phyloP scores from a whole-genome alignment of 106 monocot genomes.

The Ottelia alismoides region DNA sequence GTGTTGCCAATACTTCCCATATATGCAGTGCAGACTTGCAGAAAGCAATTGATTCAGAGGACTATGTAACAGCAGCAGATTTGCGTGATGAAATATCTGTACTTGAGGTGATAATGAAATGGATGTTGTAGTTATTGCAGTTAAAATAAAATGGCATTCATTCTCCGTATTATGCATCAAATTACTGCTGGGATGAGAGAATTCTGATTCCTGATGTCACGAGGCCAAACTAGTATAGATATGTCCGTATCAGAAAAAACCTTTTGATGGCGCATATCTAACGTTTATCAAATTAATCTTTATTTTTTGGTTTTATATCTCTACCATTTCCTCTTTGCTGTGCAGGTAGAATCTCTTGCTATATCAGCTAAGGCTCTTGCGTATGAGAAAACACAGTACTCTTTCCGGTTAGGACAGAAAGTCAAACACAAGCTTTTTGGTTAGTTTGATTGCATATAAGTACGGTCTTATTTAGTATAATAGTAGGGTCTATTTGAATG shows the following conservation, averaged over 20 bases:
- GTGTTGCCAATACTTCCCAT: too few species aligned
- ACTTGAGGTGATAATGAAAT: conserved; percentile 69
- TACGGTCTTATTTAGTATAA: not conserved
- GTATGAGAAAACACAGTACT: conserved; percentile 67
- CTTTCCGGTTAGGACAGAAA: conserved; percentile 87
- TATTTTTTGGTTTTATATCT: too few species aligned
- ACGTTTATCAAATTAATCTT: too few species aligned
- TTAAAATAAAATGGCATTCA: too few species aligned
- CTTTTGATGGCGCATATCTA: too few species aligned
- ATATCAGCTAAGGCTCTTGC: conserved; percentile 86
- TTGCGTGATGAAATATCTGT: conserved; percentile 75
- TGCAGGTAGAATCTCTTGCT: conserved; percentile 77
- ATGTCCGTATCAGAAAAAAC: too few species aligned
- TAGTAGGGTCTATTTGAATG: not conserved
- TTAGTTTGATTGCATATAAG: conserved; percentile 14
- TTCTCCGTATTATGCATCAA: too few species aligned
- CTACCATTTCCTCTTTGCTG: not conserved
- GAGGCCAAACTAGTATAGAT: too few species aligned
- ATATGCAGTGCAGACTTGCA: conserved; percentile 88
- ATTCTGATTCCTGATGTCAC: too few species aligned
- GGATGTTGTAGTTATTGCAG: too few species aligned
- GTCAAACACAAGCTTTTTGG: conserved; percentile 77
- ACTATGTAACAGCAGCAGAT: conserved; percentile 64
- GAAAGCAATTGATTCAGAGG: conserved; percentile 72
- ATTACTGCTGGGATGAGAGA: too few species aligned